Evolutionary conservation across 768 basidiomycete species (phyloP), one percentile per base, ranked within the genome.

Genomic region (Suillus bovinus): DNA sequence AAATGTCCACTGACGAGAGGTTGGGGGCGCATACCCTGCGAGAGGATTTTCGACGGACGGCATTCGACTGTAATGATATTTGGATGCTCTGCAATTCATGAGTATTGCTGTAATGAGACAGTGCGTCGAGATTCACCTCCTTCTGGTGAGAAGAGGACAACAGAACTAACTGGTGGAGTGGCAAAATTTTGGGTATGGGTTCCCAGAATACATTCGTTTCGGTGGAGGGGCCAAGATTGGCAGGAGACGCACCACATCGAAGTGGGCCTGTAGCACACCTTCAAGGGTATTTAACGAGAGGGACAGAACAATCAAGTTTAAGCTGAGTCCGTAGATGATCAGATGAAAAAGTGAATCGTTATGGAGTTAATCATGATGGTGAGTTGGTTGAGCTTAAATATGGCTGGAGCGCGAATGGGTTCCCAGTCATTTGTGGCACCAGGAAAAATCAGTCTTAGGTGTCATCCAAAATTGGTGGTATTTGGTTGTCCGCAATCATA

Each of bases 241-340:
- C 93, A 94, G 58, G 92, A 90, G 67, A 88, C 87, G 72, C 92
- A 94, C 90, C 91, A 92, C 85, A 90, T 88, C 5, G 89, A 86
- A 14, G 93, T 94, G 41, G 88, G 77, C 49, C 80, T 79, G 71
- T 81, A 82, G 76, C 93, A 94, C 24, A 92, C 76, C 4, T 82
- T 76, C 93, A 94, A 20, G 89, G 90, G 65, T 89, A 86, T 71
- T 87, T 88, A 67, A 90, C 85, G 66, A 84, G 70, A 46, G 87
- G 76, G 64, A 57, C 24, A 56, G 52, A 66, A 2, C 2, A 39
- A 39, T 16, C 5, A 39, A 71, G 68, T 69, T 64, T 66, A 68
- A 64, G 70, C 69, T 61, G 27, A 44, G 16, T 27, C 52, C 33
- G 59, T 50, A 60, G 57, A 64, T 36, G 56, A 65, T 60, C 50